Percentiles rank a stretch among this genome's conserved stretches.
Evolutionary conservation across 495 filamentous ascomycete genomes (phyloP).

Genomic region (Xylaria curta): DNA sequence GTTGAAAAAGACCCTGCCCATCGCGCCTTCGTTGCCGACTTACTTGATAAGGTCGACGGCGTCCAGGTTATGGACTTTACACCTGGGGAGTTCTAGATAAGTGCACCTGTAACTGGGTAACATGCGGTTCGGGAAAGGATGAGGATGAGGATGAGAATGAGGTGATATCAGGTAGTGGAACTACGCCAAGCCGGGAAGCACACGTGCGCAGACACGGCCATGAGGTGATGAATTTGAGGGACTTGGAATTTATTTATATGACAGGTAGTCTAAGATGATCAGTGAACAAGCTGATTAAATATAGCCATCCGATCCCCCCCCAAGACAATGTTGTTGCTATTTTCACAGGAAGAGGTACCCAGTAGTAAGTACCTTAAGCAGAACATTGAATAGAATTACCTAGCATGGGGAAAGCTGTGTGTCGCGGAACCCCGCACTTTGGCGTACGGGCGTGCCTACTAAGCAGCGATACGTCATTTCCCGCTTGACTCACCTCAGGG

Average conservation of each 20-base stretch:
- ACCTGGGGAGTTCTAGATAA: slow-evolving; percentile 45
- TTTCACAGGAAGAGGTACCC: background rate
- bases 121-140: background rate
- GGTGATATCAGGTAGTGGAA: too few species aligned
- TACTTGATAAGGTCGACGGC: slow-evolving; percentile 46
- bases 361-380: background rate
- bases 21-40: slow-evolving; percentile 46
- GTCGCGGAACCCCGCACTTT: slow-evolving; percentile 9
- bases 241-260: background rate
- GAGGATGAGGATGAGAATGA: background rate
- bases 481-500: slow-evolving; percentile 10
- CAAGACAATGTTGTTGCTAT: background rate
- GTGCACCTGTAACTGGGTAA: background rate
- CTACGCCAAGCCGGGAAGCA: background rate
- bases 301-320: background rate
- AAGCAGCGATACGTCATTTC: slow-evolving; percentile 32
- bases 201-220: background rate
- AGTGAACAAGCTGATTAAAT: background rate
- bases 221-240: slow-evolving; percentile 8
- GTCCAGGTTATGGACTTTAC: slow-evolving; percentile 53
- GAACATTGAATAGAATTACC: too few species aligned
- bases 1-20: slow-evolving; percentile 60
- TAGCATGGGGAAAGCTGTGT: background rate
- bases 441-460: background rate
- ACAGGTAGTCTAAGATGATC: slow-evolving; percentile 8